Evolutionary conservation across 2,329 filamentous ascomycete genomes (phyloP).

Genomic region (Keithomyces neogunnii): DNA sequence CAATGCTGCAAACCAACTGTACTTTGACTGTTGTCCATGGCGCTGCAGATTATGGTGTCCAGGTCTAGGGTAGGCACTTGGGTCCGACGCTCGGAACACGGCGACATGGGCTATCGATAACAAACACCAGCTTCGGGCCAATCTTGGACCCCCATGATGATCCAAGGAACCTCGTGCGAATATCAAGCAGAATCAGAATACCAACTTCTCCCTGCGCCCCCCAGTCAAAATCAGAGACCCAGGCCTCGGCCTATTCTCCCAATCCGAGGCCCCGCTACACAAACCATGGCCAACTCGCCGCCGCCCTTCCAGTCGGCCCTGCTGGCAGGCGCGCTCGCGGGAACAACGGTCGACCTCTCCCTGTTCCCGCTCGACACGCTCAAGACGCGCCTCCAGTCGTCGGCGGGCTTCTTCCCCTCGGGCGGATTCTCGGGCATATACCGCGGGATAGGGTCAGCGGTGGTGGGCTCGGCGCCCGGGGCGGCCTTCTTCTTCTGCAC

Average conservation of each 20-base stretch:
- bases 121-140: too few species aligned
- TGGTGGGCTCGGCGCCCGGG: constrained; percentile 86
- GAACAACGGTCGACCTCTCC: constrained; percentile 91
- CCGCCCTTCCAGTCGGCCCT: constrained; percentile 52
- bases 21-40: too few species aligned
- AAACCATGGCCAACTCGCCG: neutral
- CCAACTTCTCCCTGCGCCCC: too few species aligned
- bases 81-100: too few species aligned
- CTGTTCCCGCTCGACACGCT: constrained; percentile 98
- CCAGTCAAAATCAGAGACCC: neutral
- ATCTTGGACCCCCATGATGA: too few species aligned
- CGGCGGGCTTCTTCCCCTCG: constrained; percentile 64
- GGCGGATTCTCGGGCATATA: constrained; percentile 92
- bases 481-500: constrained; percentile 97
- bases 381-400: constrained; percentile 92
- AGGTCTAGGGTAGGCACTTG: too few species aligned
- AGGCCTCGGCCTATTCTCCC: neutral
- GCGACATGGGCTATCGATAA: too few species aligned
- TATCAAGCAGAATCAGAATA: too few species aligned
- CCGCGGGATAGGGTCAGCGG: constrained; percentile 78
- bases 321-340: constrained; percentile 79
- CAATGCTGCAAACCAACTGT: too few species aligned
- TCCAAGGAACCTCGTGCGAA: too few species aligned
- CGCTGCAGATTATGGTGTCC: too few species aligned
- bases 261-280: neutral